Evolutionary conservation across 768 basidiomycete genomes (phyloP), one percentile per base, ranked within the genome.

Genomic region (Suillus variegatus): DNA sequence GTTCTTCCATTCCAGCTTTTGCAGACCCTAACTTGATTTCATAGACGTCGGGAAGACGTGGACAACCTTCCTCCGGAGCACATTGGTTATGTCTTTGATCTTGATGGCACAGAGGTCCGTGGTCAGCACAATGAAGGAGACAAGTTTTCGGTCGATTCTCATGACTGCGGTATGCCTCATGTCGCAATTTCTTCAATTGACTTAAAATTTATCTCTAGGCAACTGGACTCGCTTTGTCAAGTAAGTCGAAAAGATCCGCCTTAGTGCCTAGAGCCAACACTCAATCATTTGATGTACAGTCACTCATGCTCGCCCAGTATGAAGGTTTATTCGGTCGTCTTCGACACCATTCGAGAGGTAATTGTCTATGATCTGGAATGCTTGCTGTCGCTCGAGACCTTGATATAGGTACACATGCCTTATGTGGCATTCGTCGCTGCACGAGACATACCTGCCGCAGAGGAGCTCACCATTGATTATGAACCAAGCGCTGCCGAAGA

Each of bases 211-310:
- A 54, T 60, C 58, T 43, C 32, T 66, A 90, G 90, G 90, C 8
- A 92, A 91, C 68, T 92, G 90, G 90, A 88, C 89, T 9, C 82
- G 89, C 5, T 92, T 91, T 66, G 78, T 91, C 40, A 92, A 91
- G 90, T 89, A 68, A 65, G 87, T 73, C 13, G 41, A 47, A 60
- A 60, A 46, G 16, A 41, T 47, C 35, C 18, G n/a, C 25, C 20
- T 13, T 35, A 35, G 28, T 6, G 20, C 54, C 6, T 36, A 43
- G 43, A 40, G 38, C 16, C 5, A 13, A 41, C 63, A 13, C 54
- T 54, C 54, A 18, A 28, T 66, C 44, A 70, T 68, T 55, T 68
- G 6, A 20, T 13, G 32, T 64, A n/a, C 68, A 91, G 90, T 68
- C 90, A 92, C 70, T 90, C 88, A 0, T 91, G 90, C 67, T 72